phyloP scores from a whole-genome alignment of 2,329 filamentous ascomycete genomes.

The Coniochaeta prunicola region DNA sequence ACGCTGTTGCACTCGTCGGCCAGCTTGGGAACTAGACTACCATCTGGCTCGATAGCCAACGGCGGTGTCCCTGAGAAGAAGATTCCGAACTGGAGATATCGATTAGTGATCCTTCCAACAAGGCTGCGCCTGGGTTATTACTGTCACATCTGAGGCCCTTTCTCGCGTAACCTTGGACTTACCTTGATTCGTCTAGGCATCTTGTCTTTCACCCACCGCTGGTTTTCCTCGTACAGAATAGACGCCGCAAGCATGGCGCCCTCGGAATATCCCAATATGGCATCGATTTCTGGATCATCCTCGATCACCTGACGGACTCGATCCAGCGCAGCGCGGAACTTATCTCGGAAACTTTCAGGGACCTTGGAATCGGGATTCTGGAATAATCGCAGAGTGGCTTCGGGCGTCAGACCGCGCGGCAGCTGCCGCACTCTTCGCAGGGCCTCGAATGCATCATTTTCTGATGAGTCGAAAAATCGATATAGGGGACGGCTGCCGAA shows the following conservation, averaged over 20 bases:
- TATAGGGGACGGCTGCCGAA: conserved; percentile 16
- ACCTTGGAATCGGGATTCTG: conserved; percentile 5
- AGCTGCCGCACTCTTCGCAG: conserved; percentile 15
- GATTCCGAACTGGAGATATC: conserved; percentile 27
- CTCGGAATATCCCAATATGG: conserved; percentile 15
- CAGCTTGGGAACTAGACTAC: conserved; percentile 18
- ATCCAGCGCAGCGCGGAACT: conserved; percentile 12
- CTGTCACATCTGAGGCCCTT: neutral
- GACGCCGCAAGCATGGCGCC: conserved; percentile 17
- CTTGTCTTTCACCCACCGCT: neutral
- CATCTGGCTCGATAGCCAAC: conserved; percentile 16
- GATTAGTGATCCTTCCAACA: neutral
- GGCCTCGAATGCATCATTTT: conserved; percentile 15
- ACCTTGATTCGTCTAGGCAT: neutral
- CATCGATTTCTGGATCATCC: conserved; percentile 15
- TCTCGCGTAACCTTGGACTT: neutral
- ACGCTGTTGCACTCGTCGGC: conserved; percentile 20
- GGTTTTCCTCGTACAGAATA: neutral
- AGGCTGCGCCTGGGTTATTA: neutral
- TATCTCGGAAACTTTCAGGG: conserved; percentile 10
- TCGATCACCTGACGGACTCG: conserved; percentile 12
- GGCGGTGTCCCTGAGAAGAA: conserved; percentile 37
- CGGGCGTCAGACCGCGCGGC: conserved; percentile 13
- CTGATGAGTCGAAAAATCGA: conserved; percentile 16
- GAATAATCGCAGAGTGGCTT: conserved; percentile 15